Percentiles rank a stretch among this genome's conserved stretches.
These are phyloP conservation scores for Eustoma russellianum DNA, from an alignment of 257 asterid genomes.

Conservation along the genomic window DNA sequence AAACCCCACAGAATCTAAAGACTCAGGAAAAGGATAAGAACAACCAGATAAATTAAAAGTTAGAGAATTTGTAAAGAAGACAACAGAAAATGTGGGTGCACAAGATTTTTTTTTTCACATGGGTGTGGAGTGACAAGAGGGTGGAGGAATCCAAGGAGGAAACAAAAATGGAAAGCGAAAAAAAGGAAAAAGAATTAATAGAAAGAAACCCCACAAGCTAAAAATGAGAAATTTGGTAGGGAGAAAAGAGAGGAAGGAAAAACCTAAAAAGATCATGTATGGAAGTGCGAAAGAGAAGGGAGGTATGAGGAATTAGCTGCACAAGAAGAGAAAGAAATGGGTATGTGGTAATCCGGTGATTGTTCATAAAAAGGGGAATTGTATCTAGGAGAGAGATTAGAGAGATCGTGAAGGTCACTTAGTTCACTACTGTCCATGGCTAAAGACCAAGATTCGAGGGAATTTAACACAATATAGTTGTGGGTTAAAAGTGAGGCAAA, in stretches of 20 bases:
- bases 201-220: conserved; percentile 17
- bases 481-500: too few species aligned
- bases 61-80: not conserved
- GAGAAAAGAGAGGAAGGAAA: too few species aligned
- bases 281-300: conserved; percentile 16
- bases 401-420: conserved; percentile 25
- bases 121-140: conserved; percentile 6
- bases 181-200: not conserved
- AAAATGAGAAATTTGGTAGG: conserved; percentile 8
- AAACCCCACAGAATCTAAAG: conserved; percentile 3
- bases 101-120: too few species aligned
- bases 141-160: conserved; percentile 33
- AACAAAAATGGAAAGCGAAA: conserved; percentile 10
- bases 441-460: conserved; percentile 12
- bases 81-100: conserved; percentile 2
- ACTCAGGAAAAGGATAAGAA: conserved; percentile 3
- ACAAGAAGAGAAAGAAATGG: conserved; percentile 26
- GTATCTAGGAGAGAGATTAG: conserved; percentile 15
- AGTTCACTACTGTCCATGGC: conserved; percentile 6
- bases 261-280: too few species aligned
- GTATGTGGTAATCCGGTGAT: conserved; percentile 70
- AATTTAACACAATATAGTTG: not conserved
- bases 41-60: conserved; percentile 1
- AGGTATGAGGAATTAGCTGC: conserved; percentile 22
- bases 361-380: conserved; percentile 26